Percentiles rank a stretch among this genome's conserved stretches.
phyloP scores from a whole-genome alignment of 495 filamentous ascomycete species.

The Penicillium goetzii region DNA sequence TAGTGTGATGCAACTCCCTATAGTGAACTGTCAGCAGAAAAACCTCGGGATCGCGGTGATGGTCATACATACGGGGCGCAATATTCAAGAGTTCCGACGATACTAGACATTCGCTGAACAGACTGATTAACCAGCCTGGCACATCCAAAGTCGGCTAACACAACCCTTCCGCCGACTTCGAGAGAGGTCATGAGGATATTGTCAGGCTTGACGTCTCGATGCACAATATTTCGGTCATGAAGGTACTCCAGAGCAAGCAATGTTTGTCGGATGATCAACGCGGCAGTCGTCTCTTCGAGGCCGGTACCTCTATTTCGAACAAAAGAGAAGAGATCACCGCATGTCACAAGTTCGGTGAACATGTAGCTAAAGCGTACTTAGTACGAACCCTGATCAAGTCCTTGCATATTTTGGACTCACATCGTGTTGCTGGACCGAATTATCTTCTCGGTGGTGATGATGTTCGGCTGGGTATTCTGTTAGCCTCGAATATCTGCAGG shows the following conservation, averaged over 20 bases:
- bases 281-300: conserved; percentile 55
- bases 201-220: conserved; percentile 73
- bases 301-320: conserved; percentile 50
- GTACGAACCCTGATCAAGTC: background rate
- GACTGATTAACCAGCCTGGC: conserved; percentile 47
- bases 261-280: conserved; percentile 61
- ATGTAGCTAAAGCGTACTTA: conserved; percentile 55
- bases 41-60: background rate
- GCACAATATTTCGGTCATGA: conserved; percentile 59
- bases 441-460: conserved; percentile 58
- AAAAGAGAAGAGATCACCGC: conserved; percentile 68
- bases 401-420: conserved; percentile 41
- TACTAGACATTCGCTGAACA: conserved; percentile 59
- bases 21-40: conserved; percentile 22
- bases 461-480: conserved; percentile 56
- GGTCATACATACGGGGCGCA: conserved; percentile 67
- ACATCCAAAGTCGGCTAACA: conserved; percentile 77
- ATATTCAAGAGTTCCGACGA: conserved; percentile 67
- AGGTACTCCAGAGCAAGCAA: conserved; percentile 63
- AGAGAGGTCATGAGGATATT: conserved; percentile 65
- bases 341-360: conserved; percentile 66
- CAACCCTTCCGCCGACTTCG: conserved; percentile 54
- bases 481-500: background rate
- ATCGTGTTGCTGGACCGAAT: conserved; percentile 53
- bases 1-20: conserved; percentile 50